Percentiles rank a stretch among this genome's conserved stretches.
Evolutionary conservation across 2,329 filamentous ascomycete genomes (phyloP).

Genomic region (Helotiales sp.): DNA sequence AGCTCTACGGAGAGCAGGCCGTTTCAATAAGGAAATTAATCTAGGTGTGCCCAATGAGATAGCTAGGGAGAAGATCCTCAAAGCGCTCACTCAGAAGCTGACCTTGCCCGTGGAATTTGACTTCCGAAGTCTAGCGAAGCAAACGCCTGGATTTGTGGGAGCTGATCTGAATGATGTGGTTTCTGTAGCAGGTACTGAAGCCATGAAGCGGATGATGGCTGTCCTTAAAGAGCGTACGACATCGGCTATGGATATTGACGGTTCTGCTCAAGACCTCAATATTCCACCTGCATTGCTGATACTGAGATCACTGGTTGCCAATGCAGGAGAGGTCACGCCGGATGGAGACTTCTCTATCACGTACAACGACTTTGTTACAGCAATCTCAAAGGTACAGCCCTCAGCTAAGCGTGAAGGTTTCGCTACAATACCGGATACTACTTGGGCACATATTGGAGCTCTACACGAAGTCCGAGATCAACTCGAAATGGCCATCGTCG

Average conservation of each 20-base stretch:
- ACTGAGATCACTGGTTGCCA: constrained; percentile 52
- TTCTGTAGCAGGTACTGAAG: constrained; percentile 38
- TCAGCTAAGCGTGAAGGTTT: constrained; percentile 92
- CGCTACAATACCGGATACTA: constrained; percentile 88
- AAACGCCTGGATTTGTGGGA: constrained; percentile 90
- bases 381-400: constrained; percentile 73
- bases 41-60: constrained; percentile 82
- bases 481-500: constrained; percentile 82
- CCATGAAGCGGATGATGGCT: constrained; percentile 39
- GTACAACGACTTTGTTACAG: constrained; percentile 70
- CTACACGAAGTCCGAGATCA: constrained; percentile 77
- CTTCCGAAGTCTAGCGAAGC: constrained; percentile 71
- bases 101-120: constrained; percentile 69
- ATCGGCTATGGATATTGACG: constrained; percentile 36
- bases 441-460: constrained; percentile 90
- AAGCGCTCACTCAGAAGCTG: constrained; percentile 67
- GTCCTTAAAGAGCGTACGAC: constrained; percentile 32
- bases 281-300: constrained; percentile 39
- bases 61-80: constrained; percentile 76
- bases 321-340: constrained; percentile 50
- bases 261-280: constrained; percentile 2
- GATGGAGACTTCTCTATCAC: constrained; percentile 59
- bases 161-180: constrained; percentile 76
- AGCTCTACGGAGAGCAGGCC: constrained; percentile 68
- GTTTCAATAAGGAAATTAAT: constrained; percentile 83